A percentile compares a stretch with the other conserved stretches of the same genome.
phyloP scores from a whole-genome alignment of 2,329 filamentous ascomycete species.

The Lecanosticta acicola region DNA sequence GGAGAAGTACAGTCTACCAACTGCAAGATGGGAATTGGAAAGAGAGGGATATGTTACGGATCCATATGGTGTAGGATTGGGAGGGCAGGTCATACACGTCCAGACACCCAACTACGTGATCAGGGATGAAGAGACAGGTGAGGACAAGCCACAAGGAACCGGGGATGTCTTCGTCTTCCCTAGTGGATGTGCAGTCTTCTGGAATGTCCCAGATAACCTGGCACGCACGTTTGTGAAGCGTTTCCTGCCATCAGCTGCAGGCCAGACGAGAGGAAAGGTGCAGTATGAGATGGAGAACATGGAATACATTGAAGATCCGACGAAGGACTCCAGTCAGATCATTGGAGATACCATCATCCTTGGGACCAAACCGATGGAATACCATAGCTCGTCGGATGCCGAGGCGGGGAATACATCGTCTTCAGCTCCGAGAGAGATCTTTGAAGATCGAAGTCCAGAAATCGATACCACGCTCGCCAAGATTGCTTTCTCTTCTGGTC shows the following conservation, averaged over 20 bases:
- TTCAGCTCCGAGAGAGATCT: slow-evolving; percentile 2
- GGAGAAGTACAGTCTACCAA: slow-evolving; percentile 59
- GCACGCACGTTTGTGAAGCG: slow-evolving; percentile 64
- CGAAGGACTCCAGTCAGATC: slow-evolving; percentile 68
- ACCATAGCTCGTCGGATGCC: slow-evolving; percentile 1
- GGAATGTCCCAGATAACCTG: slow-evolving; percentile 74
- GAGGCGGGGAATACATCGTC: background rate
- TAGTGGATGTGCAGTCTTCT: slow-evolving; percentile 86
- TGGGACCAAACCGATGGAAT: slow-evolving; percentile 58
- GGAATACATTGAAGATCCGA: slow-evolving; percentile 73
- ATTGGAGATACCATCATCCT: slow-evolving; percentile 84
- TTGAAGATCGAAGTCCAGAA: slow-evolving; percentile 15
- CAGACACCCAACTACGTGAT: slow-evolving; percentile 38
- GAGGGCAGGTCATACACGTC: slow-evolving; percentile 61
- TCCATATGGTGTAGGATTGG: slow-evolving; percentile 56
- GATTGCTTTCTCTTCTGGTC: slow-evolving; percentile 90
- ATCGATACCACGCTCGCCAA: slow-evolving; percentile 73
- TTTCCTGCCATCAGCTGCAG: slow-evolving; percentile 67
- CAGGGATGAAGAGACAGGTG: slow-evolving; percentile 42
- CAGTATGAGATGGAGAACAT: slow-evolving; percentile 81
- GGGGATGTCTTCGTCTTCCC: slow-evolving; percentile 96
- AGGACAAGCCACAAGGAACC: slow-evolving; percentile 28
- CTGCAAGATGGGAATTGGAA: slow-evolving; percentile 53
- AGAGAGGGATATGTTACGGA: slow-evolving; percentile 58
- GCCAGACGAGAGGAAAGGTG: slow-evolving; percentile 62